These are phyloP conservation scores for Eurotiales sp. DNA, from an alignment of 2,329 filamentous ascomycete genomes.

Conservation along the genomic window DNA sequence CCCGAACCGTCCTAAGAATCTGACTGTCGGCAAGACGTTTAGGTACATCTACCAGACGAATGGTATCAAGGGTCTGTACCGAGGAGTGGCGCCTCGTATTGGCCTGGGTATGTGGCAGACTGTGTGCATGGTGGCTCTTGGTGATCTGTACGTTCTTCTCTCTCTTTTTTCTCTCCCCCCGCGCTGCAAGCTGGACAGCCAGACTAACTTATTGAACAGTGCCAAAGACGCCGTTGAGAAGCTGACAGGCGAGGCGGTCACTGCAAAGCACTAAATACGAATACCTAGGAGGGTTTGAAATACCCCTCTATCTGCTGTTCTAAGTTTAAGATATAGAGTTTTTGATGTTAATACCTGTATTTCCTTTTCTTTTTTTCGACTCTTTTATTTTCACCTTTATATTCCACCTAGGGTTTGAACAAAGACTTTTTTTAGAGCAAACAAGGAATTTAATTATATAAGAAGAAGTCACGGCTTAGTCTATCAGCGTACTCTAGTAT, in stretches of 20 bases:
- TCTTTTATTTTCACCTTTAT: neutral
- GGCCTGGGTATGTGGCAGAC: slow-evolving; percentile 98
- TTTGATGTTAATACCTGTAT: neutral
- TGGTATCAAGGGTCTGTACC: slow-evolving; percentile 88
- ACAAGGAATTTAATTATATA: too few relatives aligned
- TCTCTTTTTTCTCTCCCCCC: too few relatives aligned
- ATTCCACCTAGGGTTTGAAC: too few relatives aligned
- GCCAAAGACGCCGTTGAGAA: slow-evolving; percentile 65
- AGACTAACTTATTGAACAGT: slow-evolving; percentile 41
- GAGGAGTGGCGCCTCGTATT: slow-evolving; percentile 89
- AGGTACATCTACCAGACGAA: slow-evolving; percentile 88
- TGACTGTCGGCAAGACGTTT: slow-evolving; percentile 83
- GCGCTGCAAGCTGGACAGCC: neutral
- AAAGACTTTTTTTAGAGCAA: too few relatives aligned
- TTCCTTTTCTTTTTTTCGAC: slow-evolving; percentile 16
- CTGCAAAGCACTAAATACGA: slow-evolving; percentile 66
- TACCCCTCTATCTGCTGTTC: slow-evolving; percentile 28
- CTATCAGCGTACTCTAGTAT: too few relatives aligned
- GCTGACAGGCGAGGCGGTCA: slow-evolving; percentile 60
- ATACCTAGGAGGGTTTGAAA: slow-evolving; percentile 44
- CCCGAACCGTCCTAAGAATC: slow-evolving; percentile 96
- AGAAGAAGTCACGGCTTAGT: too few relatives aligned
- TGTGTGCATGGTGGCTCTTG: slow-evolving; percentile 98
- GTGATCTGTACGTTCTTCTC: slow-evolving; percentile 75
- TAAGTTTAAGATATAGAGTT: too few relatives aligned